These are phyloP conservation scores for Solanum bulbocastanum DNA, from an alignment of 257 asterid genomes.

Conservation along the genomic window DNA sequence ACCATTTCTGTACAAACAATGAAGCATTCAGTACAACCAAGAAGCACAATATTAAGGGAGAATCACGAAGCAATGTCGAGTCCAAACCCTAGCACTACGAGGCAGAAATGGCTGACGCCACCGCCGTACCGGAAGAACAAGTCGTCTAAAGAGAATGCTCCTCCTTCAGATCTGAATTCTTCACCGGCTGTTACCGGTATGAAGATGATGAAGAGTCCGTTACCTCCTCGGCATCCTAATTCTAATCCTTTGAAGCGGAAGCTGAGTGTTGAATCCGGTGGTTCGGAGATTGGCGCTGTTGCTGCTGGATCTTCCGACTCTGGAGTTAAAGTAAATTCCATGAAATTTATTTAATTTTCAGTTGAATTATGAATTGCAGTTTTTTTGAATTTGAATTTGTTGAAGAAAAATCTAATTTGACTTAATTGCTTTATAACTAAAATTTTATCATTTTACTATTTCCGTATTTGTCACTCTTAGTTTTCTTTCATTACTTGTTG, in stretches of 20 bases:
- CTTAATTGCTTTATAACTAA: not conserved
- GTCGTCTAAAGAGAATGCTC: conserved; percentile 70
- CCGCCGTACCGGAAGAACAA: conserved; percentile 46
- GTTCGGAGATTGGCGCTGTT: conserved; percentile 25
- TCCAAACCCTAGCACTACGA: conserved; percentile 43
- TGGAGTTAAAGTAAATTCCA: conserved; percentile 55
- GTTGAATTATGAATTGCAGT: not conserved
- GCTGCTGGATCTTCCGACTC: conserved; percentile 41
- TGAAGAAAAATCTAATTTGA: not conserved
- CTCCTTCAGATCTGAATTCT: conserved; percentile 24
- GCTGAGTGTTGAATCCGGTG: conserved; percentile 52
- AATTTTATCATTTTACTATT: not conserved
- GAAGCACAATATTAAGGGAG: conserved; percentile 46
- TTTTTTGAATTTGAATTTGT: not conserved
- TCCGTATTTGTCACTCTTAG: not conserved
- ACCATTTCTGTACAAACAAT: conserved; percentile 5
- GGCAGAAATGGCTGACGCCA: conserved; percentile 25
- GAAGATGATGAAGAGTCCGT: conserved; percentile 62
- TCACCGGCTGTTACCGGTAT: conserved; percentile 18
- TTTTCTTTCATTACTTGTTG: not conserved
- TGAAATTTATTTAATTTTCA: not conserved
- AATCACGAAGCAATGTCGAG: conserved; percentile 28
- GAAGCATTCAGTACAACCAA: conserved; percentile 51
- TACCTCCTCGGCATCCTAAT: conserved; percentile 78
- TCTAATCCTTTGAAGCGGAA: conserved; percentile 50